These are phyloP conservation scores for Scortechinia acanthostroma DNA, from an alignment of 2,329 filamentous ascomycete genomes.

Conservation along the genomic window DNA sequence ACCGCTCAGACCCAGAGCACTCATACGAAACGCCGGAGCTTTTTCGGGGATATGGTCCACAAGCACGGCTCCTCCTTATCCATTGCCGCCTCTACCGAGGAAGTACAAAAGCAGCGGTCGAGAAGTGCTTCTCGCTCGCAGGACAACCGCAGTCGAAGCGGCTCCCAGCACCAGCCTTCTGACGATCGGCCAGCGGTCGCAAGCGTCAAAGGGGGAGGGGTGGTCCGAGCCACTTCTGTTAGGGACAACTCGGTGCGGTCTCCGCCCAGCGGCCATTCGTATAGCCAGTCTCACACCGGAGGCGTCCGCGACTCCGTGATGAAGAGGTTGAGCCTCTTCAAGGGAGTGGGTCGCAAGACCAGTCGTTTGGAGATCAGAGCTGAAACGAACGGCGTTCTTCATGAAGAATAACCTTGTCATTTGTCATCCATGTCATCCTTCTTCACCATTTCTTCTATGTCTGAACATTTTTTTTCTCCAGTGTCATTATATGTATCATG, in stretches of 20 bases:
- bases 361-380: neutral
- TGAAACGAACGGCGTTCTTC: neutral
- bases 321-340: neutral
- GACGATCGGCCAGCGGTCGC: no score
- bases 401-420: no score
- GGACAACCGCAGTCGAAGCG: no score
- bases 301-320: neutral
- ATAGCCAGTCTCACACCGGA: neutral
- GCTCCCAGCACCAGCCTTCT: no score
- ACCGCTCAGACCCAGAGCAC: conserved; percentile 21
- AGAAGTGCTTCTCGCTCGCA: conserved; percentile 1
- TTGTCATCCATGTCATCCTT: neutral
- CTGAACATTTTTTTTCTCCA: neutral
- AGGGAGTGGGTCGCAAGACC: neutral
- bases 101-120: neutral
- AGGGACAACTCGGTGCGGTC: neutral
- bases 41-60: conserved; percentile 21
- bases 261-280: neutral
- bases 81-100: neutral
- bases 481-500: neutral
- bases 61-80: conserved; percentile 11
- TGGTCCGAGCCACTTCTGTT: neutral
- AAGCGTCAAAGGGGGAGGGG: neutral
- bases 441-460: neutral
- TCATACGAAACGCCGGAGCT: conserved; percentile 26